Conservation (phyloP, 805 yeast genomes). For the Yarrowia sp. region DNA sequence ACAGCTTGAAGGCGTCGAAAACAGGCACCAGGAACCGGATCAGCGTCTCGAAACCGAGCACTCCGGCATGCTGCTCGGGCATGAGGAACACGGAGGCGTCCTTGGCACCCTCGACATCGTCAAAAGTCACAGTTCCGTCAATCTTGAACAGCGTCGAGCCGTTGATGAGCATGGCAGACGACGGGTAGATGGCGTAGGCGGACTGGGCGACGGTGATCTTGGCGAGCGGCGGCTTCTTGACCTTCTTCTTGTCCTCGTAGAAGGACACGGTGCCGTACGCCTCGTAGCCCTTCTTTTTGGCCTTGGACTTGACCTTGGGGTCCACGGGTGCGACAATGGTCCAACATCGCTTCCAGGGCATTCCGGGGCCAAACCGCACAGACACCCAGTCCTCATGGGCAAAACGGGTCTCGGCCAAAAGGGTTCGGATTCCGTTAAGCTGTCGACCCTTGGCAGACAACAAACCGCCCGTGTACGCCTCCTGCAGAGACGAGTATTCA, state of each 20-base stretch:
- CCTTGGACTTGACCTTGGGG: slow-evolving; percentile 44
- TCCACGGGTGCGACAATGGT: slow-evolving; percentile 71
- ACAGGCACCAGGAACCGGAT: slow-evolving; percentile 74
- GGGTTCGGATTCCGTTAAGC: slow-evolving; percentile 79
- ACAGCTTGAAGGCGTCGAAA: slow-evolving; percentile 70
- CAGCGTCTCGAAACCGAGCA: slow-evolving; percentile 79
- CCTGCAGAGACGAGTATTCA: slow-evolving; percentile 82
- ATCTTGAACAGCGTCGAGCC: slow-evolving; percentile 83
- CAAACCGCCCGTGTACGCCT: slow-evolving; percentile 94
- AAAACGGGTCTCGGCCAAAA: slow-evolving; percentile 80
- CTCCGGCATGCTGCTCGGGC: slow-evolving; percentile 84
- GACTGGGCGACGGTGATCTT: slow-evolving; percentile 65
- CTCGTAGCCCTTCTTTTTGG: slow-evolving; percentile 43
- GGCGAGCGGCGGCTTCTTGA: slow-evolving; percentile 71
- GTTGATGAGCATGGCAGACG: slow-evolving; percentile 74
- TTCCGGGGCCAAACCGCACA: slow-evolving; percentile 93
- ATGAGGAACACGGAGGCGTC: slow-evolving; percentile 69
- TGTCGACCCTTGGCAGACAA: slow-evolving; percentile 87
- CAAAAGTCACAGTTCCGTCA: slow-evolving; percentile 65
- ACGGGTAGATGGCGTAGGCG: slow-evolving; percentile 91
- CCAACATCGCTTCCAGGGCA: slow-evolving; percentile 96
- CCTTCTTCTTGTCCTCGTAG: slow-evolving; percentile 75
- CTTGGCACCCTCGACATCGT: slow-evolving; percentile 43
- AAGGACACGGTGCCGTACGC: slow-evolving; percentile 65
- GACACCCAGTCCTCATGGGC: slow-evolving; percentile 92